Conservation (phyloP, 345 rosid genomes). For the Lepidium aucheri region DNA sequence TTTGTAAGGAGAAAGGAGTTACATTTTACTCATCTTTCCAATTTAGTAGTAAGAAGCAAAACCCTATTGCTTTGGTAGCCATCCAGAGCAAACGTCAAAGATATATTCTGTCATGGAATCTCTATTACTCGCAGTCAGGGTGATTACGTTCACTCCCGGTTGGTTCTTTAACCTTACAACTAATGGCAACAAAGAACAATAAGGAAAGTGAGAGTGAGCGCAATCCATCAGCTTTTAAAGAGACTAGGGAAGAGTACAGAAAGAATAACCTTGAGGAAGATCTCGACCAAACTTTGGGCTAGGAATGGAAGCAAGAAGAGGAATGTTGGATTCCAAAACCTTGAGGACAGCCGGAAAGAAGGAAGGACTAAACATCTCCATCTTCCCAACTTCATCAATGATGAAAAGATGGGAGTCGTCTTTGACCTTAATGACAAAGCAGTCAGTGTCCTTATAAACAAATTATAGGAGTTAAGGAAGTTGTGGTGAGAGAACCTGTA, state of each 20-base stretch:
- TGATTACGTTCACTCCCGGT: conserved; percentile 46
- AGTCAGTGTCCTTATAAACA: background rate
- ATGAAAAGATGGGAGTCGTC: conserved; percentile 49
- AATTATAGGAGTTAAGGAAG: background rate
- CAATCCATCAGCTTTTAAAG: background rate
- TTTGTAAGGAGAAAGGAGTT: too few relatives aligned
- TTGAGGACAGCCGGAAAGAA: conserved; percentile 62
- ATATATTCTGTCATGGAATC: conserved; percentile 42
- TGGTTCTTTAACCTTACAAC: conserved; percentile 57
- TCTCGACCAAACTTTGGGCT: conserved; percentile 48
- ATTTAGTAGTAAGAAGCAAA: background rate
- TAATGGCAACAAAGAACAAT: conserved; percentile 19
- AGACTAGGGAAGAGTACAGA: too few relatives aligned
- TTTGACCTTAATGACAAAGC: conserved; percentile 33
- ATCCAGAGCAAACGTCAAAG: conserved; percentile 29
- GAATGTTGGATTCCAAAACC: conserved; percentile 50
- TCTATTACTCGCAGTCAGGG: conserved; percentile 40
- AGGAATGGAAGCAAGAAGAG: conserved; percentile 56
- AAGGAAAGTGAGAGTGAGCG: background rate
- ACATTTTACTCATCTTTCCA: too few relatives aligned
- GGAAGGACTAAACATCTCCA: conserved; percentile 61
- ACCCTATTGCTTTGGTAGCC: conserved; percentile 22
- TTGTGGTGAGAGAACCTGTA: conserved; percentile 39
- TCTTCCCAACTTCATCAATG: conserved; percentile 62
- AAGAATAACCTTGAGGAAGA: conserved; percentile 46